Evolutionary conservation across 306 rosid species (phyloP), one percentile per base, ranked within the genome.

Genomic region (Cucurbita pepo): DNA sequence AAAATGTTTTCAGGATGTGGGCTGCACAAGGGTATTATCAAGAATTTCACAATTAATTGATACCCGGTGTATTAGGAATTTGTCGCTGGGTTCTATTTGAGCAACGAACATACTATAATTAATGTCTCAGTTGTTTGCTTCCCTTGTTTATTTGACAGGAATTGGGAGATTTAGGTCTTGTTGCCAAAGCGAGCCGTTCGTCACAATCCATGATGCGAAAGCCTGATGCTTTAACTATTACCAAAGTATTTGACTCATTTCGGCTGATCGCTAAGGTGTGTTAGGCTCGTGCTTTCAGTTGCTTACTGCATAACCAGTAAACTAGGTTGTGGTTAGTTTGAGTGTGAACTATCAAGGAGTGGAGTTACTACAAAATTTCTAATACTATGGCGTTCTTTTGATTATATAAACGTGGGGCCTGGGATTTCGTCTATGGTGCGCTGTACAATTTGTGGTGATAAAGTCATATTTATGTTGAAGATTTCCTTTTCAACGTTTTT

Each of bases 181-280:
- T 91, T 78, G 96, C 99, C 11, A 82, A 87, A 53, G 87, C 82
- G 15, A 81, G 96, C 77, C 92, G 96, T 70, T 91, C 92, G 1
- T 86, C 95, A 15, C 99, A 94, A 75, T 66, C 87, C 38, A 90
- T 82, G 96, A 87, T 94, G 96, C 75, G 92, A 65, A 86, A 86
- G 81, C 96, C 95, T 50, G 96, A 78, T 78, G 84, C 96, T 19
- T 80, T 91, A 72, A 91, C 91, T 36, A 86, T 91, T 69, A 47
- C 77, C 75, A 91, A 87, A 88, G 97, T 94, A 82, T 88, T 89
- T 70, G 85, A 85, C 43, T 85, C 89, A 43, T 94, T 91, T 76
- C 88, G 77, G 48, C 83, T 77, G 69, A 88, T 91, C 75, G 99
- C 99, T 69, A 86, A 91, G 97, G 99, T 89, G 56, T 16, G 54